phyloP scores from a whole-genome alignment of 805 yeast genomes.

The Saccharomyces eubayanus region DNA sequence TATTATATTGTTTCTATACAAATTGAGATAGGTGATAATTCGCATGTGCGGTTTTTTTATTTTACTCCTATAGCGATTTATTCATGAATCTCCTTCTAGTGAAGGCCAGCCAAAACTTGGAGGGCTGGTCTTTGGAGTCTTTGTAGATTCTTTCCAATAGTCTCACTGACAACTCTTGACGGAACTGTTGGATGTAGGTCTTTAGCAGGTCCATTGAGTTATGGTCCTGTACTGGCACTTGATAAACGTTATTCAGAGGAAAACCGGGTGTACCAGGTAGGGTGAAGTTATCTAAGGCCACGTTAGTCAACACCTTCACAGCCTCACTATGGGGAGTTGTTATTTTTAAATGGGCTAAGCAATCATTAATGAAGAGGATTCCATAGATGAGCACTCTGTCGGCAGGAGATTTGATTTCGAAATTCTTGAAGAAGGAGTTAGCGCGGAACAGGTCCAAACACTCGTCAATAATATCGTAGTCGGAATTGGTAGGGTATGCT shows the following conservation, averaged over 20 bases:
- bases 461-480: slow-evolving; percentile 90
- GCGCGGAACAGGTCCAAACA: slow-evolving; percentile 86
- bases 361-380: slow-evolving; percentile 78
- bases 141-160: slow-evolving; percentile 65
- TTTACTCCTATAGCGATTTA: slow-evolving; percentile 35
- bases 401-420: slow-evolving; percentile 92
- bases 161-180: slow-evolving; percentile 86
- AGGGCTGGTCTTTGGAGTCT: slow-evolving; percentile 53
- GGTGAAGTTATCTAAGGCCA: slow-evolving; percentile 79
- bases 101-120: slow-evolving; percentile 93
- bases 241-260: slow-evolving; percentile 74
- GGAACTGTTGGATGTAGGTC: slow-evolving; percentile 78
- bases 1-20: not conserved
- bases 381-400: slow-evolving; percentile 93
- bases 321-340: slow-evolving; percentile 51
- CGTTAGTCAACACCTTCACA: slow-evolving; percentile 60
- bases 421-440: slow-evolving; percentile 91
- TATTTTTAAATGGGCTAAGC: slow-evolving; percentile 54
- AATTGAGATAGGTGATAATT: not conserved
- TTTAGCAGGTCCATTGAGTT: slow-evolving; percentile 73
- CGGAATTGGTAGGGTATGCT: slow-evolving; percentile 65
- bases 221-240: slow-evolving; percentile 61
- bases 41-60: not conserved
- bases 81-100: slow-evolving; percentile 95
- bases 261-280: slow-evolving; percentile 94